Evolutionary conservation across 1,284 basidiomycete species (phyloP), one percentile per base, ranked within the genome.

Genomic region (Pseudozyma hubeiensis): DNA sequence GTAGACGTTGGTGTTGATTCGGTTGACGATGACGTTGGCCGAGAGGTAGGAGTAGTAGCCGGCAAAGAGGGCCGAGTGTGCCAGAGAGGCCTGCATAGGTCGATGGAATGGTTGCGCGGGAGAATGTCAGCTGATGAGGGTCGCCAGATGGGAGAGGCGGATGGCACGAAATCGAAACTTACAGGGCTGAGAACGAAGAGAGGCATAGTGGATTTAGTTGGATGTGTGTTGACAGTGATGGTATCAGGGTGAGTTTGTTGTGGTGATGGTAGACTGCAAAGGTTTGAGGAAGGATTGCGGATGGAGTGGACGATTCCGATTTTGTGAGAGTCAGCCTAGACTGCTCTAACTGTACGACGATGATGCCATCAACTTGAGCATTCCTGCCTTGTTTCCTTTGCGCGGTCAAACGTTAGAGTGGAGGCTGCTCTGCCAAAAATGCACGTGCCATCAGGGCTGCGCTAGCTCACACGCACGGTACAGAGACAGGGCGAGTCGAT

Each of bases 11-110:
- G 80, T 76, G 68, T 71, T 77, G 63, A 80, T 33, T 33, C 82
- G 77, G 52, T 66, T 59, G 55, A 37, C 37, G 11, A 71, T 56
- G 35, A 82, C 80, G 59, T 82, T 83, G 53, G 52, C 47, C 33
- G 71, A 66, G 16, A 82, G 77, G 74, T 78, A 84, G 30, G 77
- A 53, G 78, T 82, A 82, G 77, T 78, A 82, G 30, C 80, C 79
- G 16, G 79, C 75, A 37, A 84, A 84, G 43, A 83, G 76, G 56
- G 82, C 81, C 44, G 81, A 82, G 79, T 84, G 82, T 37, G 77
- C 82, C 64, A 84, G 70, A 46, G 82, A 84, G 69, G 82, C 81
- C 79, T 81, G 39, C 9, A 13, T 13, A 16, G 40, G 48, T 17
- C 16, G 40, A 37, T 2, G 31, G 51, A 50, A 43, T 29, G 44